Base-by-base conservation (phyloP, 2,329 filamentous ascomycete genomes). In the Aspergillus clavatus region DNA sequence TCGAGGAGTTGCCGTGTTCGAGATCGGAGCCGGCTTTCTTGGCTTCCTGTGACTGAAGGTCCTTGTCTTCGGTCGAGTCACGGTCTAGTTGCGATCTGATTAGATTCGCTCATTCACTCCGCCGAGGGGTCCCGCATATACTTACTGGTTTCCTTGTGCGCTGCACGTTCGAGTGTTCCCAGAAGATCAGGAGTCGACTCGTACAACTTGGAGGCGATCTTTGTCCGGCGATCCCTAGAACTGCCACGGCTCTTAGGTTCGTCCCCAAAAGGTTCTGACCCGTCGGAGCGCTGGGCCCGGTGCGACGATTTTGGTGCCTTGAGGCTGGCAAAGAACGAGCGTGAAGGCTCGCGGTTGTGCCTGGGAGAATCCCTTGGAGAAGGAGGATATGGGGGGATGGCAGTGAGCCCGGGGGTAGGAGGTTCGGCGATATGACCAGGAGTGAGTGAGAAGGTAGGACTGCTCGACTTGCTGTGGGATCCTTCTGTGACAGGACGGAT, bases 221-320 rank as follows among this genome's bases (percentile, higher is more conserved):
- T 57, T 26, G 59, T 53, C 26, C 61, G 66, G 42, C 71, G 65
- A 50, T 73, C 73, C 47, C 60, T 69, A 5, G 68, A 75, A 49
- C 66, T 73, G 5, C 65, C 69, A 29, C 69, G 65, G 47, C 70
- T 75, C 50, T 62, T 66, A 1, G 68, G 59, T 14, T 60, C 64
- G 11, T 70, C 68, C 12, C 55, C 56, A 1, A 59, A 65, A 40
- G 66, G 62, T 16, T 60, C 60, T 8, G 64, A 68, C 31, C 63
- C 57, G 45, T 74, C 71, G 16, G 70, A 71, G 26, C 59, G 56
- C 27, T 71, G 68, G 26, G 70, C 50, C 45, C 60, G 63, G 40
- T 73, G 70, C 1, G 69, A 70, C 10, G 70, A 67, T 50, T 71
- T 72, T 3, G 70, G 70, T 5, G 71, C 71, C 57, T 72, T 73